phyloP scores from a whole-genome alignment of 805 yeast genomes.

The Ogataea henricii region DNA sequence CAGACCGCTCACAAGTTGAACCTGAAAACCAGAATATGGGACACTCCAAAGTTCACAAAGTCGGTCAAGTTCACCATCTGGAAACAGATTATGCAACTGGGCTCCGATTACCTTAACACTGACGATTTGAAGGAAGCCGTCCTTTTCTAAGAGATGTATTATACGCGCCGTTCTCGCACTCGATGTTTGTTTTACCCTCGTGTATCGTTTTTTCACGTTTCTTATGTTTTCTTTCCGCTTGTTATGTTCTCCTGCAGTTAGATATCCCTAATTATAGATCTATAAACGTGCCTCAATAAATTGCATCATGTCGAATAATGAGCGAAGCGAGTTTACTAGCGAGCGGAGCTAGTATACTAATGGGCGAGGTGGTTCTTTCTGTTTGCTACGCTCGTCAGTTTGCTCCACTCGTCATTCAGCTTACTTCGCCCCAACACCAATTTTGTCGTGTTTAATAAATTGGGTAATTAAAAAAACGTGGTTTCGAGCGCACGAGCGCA shows the following conservation, averaged over 20 bases:
- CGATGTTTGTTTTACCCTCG: too few relatives aligned
- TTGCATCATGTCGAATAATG: too few relatives aligned
- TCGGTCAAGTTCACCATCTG: constrained; percentile 48
- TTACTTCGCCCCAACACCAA: too few relatives aligned
- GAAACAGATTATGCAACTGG: constrained; percentile 46
- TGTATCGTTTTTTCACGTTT: too few relatives aligned
- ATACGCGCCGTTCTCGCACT: neutral
- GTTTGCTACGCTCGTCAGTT: too few relatives aligned
- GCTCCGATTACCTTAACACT: constrained; percentile 60
- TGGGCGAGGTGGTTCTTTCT: too few relatives aligned
- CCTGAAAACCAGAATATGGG: constrained; percentile 69
- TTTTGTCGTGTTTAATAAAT: neutral
- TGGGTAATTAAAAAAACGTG: too few relatives aligned
- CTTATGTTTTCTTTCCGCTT: neutral
- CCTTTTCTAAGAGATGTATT: constrained; percentile 6
- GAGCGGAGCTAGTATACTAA: too few relatives aligned
- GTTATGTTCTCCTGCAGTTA: neutral
- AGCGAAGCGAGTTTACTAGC: too few relatives aligned
- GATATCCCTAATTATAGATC: neutral
- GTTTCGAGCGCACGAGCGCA: too few relatives aligned
- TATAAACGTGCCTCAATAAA: neutral
- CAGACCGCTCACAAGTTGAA: constrained; percentile 48
- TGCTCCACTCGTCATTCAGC: too few relatives aligned
- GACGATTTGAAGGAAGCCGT: constrained; percentile 50
- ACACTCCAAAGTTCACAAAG: constrained; percentile 66